Evolutionary conservation across 2,329 filamentous ascomycete genomes (phyloP).

Genomic region (Diaporthe citrichinensis): DNA sequence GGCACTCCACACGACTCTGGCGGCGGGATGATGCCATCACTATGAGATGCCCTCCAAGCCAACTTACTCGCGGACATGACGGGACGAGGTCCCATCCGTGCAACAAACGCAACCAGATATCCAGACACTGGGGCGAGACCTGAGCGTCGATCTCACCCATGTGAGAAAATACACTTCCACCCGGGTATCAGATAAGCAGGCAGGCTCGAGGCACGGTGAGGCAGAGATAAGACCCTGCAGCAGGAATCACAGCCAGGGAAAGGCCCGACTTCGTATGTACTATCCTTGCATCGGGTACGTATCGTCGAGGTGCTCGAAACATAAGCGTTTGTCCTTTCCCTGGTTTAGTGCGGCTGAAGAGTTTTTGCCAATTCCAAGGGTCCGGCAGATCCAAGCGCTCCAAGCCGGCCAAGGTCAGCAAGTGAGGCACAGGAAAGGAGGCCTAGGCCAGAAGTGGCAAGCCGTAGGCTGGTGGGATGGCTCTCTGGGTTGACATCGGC

Average conservation of each 20-base stretch:
- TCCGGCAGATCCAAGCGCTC: constrained; percentile 19
- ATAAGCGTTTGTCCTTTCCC: constrained; percentile 18
- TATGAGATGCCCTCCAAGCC: neutral
- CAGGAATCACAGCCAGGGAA: constrained; percentile 22
- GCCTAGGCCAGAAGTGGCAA: constrained; percentile 29
- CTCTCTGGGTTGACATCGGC: constrained; percentile 10
- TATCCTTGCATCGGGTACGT: constrained; percentile 2
- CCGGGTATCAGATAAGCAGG: constrained; percentile 24
- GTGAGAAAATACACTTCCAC: constrained; percentile 23
- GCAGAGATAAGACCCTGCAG: constrained; percentile 16
- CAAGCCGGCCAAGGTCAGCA: constrained; percentile 25
- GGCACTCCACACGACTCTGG: constrained; percentile 12
- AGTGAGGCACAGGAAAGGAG: constrained; percentile 23
- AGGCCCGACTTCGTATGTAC: constrained; percentile 32
- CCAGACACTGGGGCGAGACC: neutral
- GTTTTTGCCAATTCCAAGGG: constrained; percentile 20
- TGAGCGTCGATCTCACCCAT: constrained; percentile 10
- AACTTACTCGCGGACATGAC: constrained; percentile 31
- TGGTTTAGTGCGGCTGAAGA: constrained; percentile 42
- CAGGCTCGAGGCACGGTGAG: neutral
- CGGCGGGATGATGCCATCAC: constrained; percentile 39
- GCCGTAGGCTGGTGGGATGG: constrained; percentile 7
- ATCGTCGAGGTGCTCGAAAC: constrained; percentile 2
- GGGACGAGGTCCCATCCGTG: constrained; percentile 29
- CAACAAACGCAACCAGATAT: neutral